Base-by-base conservation (phyloP, 257 asterid species). In the Solanum dulcamara region DNA sequence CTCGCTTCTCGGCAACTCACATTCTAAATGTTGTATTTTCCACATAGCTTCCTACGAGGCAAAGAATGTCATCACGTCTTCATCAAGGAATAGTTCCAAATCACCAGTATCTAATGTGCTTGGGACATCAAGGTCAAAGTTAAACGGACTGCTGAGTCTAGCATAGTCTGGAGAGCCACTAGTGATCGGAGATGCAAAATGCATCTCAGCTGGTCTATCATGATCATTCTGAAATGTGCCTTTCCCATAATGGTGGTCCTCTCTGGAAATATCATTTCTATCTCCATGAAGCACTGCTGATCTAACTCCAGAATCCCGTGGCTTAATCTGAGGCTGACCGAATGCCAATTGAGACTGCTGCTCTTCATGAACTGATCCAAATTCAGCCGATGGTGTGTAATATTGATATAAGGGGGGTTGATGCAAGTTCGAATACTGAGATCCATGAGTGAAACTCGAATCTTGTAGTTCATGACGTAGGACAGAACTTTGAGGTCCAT, bases 371-470 rank as follows among this genome's bases (percentile, higher is more conserved):
- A 80, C 74, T 38, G 91, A 44, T 37, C 86, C 90, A 83, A 85
- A 86, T 24, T 71, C 89, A 85, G 83, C 60, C 48, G 91, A 87
- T 81, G 86, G 86, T 83, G 88, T 72, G 64, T 60, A 89, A 67
- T 86, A 81, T 24, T 84, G 85, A 89, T 90, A 90, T 70, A 86
- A 38, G 53, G 90, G 67, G 60, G 83, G 85, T 18, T 87, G 88
- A 85, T 89, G 92, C 91, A 91, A 86, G 20, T 32, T 86, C 22
- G 90, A 80, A 87, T 68, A 85, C 81, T 84, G 89, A 79, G 86
- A 81, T 71, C 86, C 87, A 85, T 67, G 83, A 79, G 24, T 32
- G 67, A 85, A 85, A 60, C 77, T 46, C 5, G 57, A 38, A 50
- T 75, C 70, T 55, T 74, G 84, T 74, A 53, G 67, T 9, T 68